Conservation (phyloP, 108 stramenopile species). For the Schizochytrium sp. region DNA sequence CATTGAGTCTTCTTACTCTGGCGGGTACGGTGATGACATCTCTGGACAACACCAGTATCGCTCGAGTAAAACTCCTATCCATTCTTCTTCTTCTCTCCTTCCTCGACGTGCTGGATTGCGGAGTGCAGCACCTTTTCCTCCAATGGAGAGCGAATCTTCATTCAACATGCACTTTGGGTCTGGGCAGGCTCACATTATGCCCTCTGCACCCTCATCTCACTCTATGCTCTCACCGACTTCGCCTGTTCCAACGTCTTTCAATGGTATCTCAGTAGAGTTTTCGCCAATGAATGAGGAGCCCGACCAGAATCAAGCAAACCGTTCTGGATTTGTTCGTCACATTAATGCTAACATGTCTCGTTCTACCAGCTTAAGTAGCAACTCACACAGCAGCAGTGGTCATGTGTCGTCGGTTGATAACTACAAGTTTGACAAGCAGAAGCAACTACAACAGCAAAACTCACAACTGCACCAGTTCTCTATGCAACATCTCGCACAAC, state of each 20-base stretch:
- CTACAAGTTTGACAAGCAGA: no score
- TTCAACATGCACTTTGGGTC: neutral
- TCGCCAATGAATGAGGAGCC: conserved; percentile 32
- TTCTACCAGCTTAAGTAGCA: neutral
- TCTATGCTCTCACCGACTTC: conserved; percentile 17
- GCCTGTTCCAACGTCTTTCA: neutral
- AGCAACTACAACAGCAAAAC: no score
- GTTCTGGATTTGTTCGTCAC: neutral
- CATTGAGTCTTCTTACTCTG: neutral
- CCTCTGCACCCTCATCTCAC: neutral
- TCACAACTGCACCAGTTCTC: no score
- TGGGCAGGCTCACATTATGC: neutral
- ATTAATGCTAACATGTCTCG: neutral
- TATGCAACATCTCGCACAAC: no score
- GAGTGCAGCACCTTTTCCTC: neutral
- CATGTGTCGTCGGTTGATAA: no score
- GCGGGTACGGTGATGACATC: neutral
- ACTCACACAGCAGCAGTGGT: no score
- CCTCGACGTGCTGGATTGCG: neutral
- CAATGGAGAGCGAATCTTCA: neutral
- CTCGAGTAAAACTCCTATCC: neutral
- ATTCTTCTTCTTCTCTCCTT: neutral
- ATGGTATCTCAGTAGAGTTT: neutral
- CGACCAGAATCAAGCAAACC: neutral
- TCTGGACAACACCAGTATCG: neutral